Base-by-base conservation (phyloP, 257 asterid species). In the Scutellaria baicalensis region DNA sequence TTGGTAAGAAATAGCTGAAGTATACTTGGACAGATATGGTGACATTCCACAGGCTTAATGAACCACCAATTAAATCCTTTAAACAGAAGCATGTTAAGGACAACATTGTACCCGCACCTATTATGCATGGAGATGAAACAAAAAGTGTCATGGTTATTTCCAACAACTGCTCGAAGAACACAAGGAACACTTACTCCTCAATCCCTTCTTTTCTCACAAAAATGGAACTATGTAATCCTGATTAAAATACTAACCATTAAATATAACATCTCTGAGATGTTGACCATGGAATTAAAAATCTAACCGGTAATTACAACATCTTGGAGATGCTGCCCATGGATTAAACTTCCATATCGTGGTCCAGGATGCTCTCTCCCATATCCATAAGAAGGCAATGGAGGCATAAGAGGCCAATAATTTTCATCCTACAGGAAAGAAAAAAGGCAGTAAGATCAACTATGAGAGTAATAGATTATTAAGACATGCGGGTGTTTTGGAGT, bases 351-450 rank as follows among this genome's bases (percentile, higher is more conserved):
- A 71, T 88, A 88, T 56, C 95, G 80, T 66, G 90, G 94, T 62
- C 96, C 92, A 43, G 81, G 86, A 72, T 83, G 94, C 72, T 89
- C 96, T 73, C 96, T 85, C 52, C 94, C 96, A 44, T 82, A 72
- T 27, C 96, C 96, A 79, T 86, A 86, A 14, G 94, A 89, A 52
- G 96, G 94, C 85, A 89, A 74, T 49, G 94, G 94, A 72, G 96
- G 94, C 96, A 89, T 67, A 42, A 89, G 85, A 73, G 88, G 91
- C 96, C 96, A 89, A 67, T 85, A 79, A 49, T 79, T 85, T 72
- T 87, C 92, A 75, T 89, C 84, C 96, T 89, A 71, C 67, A 59
- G 3, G 8, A 70, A 21, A 14, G 1, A 7, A 65, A 60, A 42
- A 12, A 65, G 8, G 47, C 11, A 59, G 58, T 35, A 58, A 27